Evolutionary conservation across 2,329 filamentous ascomycete species (phyloP), one percentile per base, ranked within the genome.

Genomic region (Alternaria incomplexa): DNA sequence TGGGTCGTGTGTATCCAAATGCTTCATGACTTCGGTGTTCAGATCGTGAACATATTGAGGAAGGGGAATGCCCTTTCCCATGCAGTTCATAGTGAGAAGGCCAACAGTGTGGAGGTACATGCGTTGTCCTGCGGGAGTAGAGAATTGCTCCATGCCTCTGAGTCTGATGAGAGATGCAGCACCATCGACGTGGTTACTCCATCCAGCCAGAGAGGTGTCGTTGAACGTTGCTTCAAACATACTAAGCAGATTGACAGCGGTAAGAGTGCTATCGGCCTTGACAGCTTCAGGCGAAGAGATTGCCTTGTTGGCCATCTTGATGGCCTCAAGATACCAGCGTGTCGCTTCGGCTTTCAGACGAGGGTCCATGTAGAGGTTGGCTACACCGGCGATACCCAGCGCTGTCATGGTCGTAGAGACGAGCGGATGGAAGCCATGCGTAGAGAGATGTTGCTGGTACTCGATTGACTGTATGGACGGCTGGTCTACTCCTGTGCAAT

Each of bases 131-230:
- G 75, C 73, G 12, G 69, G 66, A 1, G 75, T 75, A 1, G 61
- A 32, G 25, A 79, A 75, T 28, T 79, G 77, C 0, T 63, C 48
- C 25, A 50, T 64, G 3, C 78, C 79, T 13, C 79, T 74, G 50
- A 79, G 57, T 22, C 65, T 71, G 23, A 81, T 56, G 3, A 81
- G 68, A 4, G 72, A 73, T 2, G 74, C 69, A 0, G 76, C 74
- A 17, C 79, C 79, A 10, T 75, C 67, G n/a, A 81, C 73, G 56
- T 81, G 79, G 28, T 75, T 74, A 30, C 62, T 70, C 74, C 75
- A 81, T 6, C 73, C 74, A n/a, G 57, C 44, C 1, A 81, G 58
- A 1, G 73, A 72, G 8, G 64, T 63, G 3, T 77, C 68, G 45
- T 77, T 78, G 20, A 62, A 73, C 5, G 76, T 77, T 7, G 76